These are phyloP conservation scores for Chlorociboria aeruginascens DNA, from an alignment of 495 filamentous ascomycete genomes.

Conservation along the genomic window DNA sequence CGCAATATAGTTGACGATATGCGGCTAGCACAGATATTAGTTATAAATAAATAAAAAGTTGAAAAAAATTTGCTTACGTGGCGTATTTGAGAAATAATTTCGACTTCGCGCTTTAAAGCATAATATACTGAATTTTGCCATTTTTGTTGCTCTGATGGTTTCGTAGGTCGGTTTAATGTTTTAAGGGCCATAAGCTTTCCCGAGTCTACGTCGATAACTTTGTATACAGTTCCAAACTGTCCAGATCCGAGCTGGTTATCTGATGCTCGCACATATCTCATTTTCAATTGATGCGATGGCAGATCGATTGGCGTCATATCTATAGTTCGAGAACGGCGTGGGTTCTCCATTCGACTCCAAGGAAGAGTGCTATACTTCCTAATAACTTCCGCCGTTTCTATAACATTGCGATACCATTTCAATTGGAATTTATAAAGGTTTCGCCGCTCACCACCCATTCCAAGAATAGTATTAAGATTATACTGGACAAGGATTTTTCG, in stretches of 20 bases:
- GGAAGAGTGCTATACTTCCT: not conserved
- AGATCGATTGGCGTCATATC: slow-evolving; percentile 6
- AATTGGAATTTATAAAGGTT: slow-evolving; percentile 10
- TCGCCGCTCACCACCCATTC: slow-evolving; percentile 9
- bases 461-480: slow-evolving; percentile 7
- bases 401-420: slow-evolving; percentile 2
- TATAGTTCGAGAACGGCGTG: slow-evolving; percentile 6
- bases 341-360: slow-evolving; percentile 2
- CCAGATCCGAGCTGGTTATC: slow-evolving; percentile 6
- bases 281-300: slow-evolving; percentile 7
- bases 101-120: slow-evolving; percentile 10
- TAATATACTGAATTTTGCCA: too few species aligned
- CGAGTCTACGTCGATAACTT: slow-evolving; percentile 17
- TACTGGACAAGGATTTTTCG: slow-evolving; percentile 9
- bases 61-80: slow-evolving; percentile 6
- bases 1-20: slow-evolving; percentile 6
- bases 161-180: slow-evolving; percentile 9
- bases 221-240: slow-evolving; percentile 14
- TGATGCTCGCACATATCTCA: slow-evolving; percentile 7
- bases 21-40: slow-evolving; percentile 8
- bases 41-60: slow-evolving; percentile 7
- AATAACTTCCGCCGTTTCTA: not conserved
- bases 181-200: slow-evolving; percentile 18
- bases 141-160: slow-evolving; percentile 7
- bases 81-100: slow-evolving; percentile 11